Base-by-base conservation (phyloP, 2,329 filamentous ascomycete genomes). In the Arthrobotrys conoides region DNA sequence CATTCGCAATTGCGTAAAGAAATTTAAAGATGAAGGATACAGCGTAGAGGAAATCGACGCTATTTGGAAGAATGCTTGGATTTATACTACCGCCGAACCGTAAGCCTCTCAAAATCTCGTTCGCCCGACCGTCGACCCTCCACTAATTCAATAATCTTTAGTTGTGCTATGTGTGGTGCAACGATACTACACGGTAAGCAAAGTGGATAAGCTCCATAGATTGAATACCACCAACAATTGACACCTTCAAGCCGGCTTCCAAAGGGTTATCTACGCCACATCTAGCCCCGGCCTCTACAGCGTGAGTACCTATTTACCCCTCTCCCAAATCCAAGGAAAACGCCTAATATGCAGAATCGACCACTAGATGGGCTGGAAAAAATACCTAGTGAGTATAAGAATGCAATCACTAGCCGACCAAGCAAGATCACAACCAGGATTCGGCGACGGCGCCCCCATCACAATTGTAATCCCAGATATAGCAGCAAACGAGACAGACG, bases 71-170 rank as follows among this genome's bases (percentile, higher is more conserved):
- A 20, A 77, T 49, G 59, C 73, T 53, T 77, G 73, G 73, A 77
- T 77, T 22, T 77, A 77, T 27, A 77, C 73, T 4, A 77, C 73
- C 8, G 73, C 73, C 38, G 73, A 77, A 33, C 73, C 73, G 73
- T 77, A 27, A 27, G 57, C 8, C 33, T 33, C 27, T 49, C 41
- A 9, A 4, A 57, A 46, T 27, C 1, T 33, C 18, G 27, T 30
- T 46, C n/a, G 6, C n/a, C 14, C 27, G 20, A n/a, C n/a, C n/a
- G n/a, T n/a, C n/a, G 51, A 44, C 3, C 24, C 16, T 8, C 33
- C 20, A 20, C 12, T 18, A 30, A 38, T 9, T n/a, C 22, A 33
- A 14, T 5, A 10, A 53, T 16, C 18, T 14, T 27, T 33, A 77
- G 73, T 2, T 77, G 73, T 24, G 67, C 67, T 1, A 77, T 77